Conservation (phyloP, 2,329 filamentous ascomycete genomes). For the Penicillium brasilianum region DNA sequence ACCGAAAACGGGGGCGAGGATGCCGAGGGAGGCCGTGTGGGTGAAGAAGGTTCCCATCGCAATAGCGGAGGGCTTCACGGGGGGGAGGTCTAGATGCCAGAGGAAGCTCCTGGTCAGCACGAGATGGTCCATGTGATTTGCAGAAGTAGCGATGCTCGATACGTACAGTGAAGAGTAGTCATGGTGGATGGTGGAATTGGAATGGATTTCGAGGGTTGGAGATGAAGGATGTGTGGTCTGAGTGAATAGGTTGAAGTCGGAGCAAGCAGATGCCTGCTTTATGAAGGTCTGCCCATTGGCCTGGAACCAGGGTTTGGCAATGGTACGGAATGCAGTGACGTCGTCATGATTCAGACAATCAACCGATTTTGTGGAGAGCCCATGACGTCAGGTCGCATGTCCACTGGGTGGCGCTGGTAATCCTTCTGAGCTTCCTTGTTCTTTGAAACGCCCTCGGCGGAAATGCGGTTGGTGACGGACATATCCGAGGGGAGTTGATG, state of each 20-base stretch:
- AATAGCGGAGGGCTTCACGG: conserved; percentile 97
- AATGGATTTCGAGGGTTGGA: conserved; percentile 8
- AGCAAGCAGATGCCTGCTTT: conserved; percentile 10
- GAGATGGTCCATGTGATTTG: neutral
- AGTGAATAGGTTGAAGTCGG: neutral
- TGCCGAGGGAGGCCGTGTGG: conserved; percentile 85
- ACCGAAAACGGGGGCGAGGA: conserved; percentile 88
- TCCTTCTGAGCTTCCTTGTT: conserved; percentile 7
- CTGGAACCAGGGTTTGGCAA: neutral
- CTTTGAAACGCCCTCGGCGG: conserved; percentile 2
- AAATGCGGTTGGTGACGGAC: neutral
- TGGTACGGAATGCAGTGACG: conserved; percentile 31
- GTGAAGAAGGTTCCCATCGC: conserved; percentile 95
- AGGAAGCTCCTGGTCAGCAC: neutral
- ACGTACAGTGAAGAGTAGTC: conserved; percentile 65
- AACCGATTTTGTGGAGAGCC: conserved; percentile 12
- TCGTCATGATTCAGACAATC: conserved; percentile 36
- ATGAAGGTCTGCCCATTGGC: conserved; percentile 10
- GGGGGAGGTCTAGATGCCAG: conserved; percentile 63
- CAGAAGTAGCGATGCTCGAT: neutral
- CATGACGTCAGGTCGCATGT: conserved; percentile 22
- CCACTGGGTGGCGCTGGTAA: neutral
- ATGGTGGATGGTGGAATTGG: conserved; percentile 49
- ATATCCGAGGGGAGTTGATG: neutral
- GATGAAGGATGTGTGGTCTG: neutral